phyloP scores from a whole-genome alignment of 2,329 filamentous ascomycete species.

The Curvularia hawaiiensis region DNA sequence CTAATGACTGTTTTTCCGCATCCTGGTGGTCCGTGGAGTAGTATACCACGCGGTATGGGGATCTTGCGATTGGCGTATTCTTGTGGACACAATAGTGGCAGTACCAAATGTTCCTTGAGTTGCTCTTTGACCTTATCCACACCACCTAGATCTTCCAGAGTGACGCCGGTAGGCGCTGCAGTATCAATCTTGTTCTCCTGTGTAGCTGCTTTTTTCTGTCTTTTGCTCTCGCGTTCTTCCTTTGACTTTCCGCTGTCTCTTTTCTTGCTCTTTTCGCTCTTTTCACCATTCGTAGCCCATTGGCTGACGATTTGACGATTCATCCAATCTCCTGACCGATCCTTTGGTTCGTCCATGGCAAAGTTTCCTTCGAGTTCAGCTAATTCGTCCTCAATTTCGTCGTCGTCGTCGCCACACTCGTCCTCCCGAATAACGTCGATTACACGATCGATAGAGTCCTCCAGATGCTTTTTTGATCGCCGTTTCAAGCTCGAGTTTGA shows the following conservation, averaged over 20 bases:
- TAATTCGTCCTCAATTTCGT: slow-evolving; percentile 51
- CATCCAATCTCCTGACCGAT: slow-evolving; percentile 60
- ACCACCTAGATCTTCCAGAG: slow-evolving; percentile 75
- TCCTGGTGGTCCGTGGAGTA: slow-evolving; percentile 82
- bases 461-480: slow-evolving; percentile 78
- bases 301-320: slow-evolving; percentile 68
- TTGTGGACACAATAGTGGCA: slow-evolving; percentile 72
- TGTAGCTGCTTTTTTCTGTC: slow-evolving; percentile 57
- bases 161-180: slow-evolving; percentile 69
- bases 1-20: slow-evolving; percentile 88
- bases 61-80: slow-evolving; percentile 69
- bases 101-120: slow-evolving; percentile 71
- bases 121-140: slow-evolving; percentile 73
- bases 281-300: slow-evolving; percentile 53
- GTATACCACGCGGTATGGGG: slow-evolving; percentile 73
- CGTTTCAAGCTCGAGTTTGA: slow-evolving; percentile 89
- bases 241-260: slow-evolving; percentile 58
- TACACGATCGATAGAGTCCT: slow-evolving; percentile 85
- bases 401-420: slow-evolving; percentile 56
- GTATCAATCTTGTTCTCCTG: slow-evolving; percentile 59
- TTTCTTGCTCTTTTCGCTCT: slow-evolving; percentile 47
- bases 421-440: slow-evolving; percentile 73
- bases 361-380: slow-evolving; percentile 51
- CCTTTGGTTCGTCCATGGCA: slow-evolving; percentile 29
- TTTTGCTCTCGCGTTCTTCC: slow-evolving; percentile 70